Evolutionary conservation across 1,284 basidiomycete genomes (phyloP).

Genomic region (Trametes sp.): DNA sequence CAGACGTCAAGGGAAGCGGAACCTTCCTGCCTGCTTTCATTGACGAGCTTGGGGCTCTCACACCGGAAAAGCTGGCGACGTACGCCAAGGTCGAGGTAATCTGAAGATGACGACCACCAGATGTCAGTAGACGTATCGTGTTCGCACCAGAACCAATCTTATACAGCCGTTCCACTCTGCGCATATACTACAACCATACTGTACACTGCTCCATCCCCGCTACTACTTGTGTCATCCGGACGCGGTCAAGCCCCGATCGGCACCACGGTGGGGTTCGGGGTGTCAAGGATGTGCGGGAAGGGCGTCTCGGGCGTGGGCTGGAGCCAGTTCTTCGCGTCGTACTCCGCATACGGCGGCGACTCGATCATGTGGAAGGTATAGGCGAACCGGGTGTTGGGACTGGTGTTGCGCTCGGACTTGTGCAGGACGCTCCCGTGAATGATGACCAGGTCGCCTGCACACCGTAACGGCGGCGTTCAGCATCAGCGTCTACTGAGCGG

Average conservation of each 20-base stretch:
- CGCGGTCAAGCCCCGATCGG: slow-evolving; percentile 27
- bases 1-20: slow-evolving; percentile 83
- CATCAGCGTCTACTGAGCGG: too few species aligned
- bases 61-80: slow-evolving; percentile 58
- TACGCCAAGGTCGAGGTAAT: slow-evolving; percentile 58
- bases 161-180: too few species aligned
- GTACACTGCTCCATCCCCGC: not conserved
- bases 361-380: slow-evolving; percentile 97
- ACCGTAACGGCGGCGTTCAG: too few species aligned
- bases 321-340: slow-evolving; percentile 88
- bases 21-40: slow-evolving; percentile 90
- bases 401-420: slow-evolving; percentile 85
- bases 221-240: not conserved
- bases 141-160: too few species aligned
- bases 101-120: slow-evolving; percentile 1
- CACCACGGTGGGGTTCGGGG: slow-evolving; percentile 39
- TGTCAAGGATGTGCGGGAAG: slow-evolving; percentile 74
- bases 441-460: slow-evolving; percentile 80
- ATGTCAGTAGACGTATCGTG: too few species aligned
- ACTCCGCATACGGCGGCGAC: slow-evolving; percentile 65
- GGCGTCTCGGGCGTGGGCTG: slow-evolving; percentile 86
- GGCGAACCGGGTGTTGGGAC: slow-evolving; percentile 79
- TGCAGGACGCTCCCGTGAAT: slow-evolving; percentile 93
- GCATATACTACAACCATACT: too few species aligned
- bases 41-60: slow-evolving; percentile 78